A percentile compares a stretch with the other conserved stretches of the same genome.
These are phyloP conservation scores for Gossypium gossypioides DNA, from an alignment of 441 rosid genomes.

Conservation along the genomic window DNA sequence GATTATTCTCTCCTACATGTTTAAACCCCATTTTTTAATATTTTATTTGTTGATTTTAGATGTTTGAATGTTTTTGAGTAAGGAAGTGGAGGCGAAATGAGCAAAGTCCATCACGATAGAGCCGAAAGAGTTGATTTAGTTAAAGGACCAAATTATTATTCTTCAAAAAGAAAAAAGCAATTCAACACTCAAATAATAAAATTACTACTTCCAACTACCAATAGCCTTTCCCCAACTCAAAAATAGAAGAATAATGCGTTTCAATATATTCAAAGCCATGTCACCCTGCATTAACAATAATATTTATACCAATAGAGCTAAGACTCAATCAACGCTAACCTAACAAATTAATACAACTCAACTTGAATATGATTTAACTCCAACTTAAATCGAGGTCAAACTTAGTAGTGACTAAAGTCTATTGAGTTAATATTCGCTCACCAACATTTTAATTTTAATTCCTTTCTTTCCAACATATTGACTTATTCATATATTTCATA, in stretches of 20 bases:
- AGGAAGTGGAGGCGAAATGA: neutral
- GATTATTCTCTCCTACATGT: neutral
- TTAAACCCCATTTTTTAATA: too few species aligned
- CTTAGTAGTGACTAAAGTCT: neutral
- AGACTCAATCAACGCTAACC: too few species aligned
- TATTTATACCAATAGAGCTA: rapidly evolving
- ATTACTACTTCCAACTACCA: too few species aligned
- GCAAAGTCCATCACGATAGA: neutral
- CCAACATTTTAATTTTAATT: neutral
- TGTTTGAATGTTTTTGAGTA: neutral
- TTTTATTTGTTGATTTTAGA: neutral
- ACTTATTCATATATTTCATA: neutral
- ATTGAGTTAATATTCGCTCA: neutral
- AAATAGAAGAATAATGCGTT: rapidly evolving
- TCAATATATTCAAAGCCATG: rapidly evolving
- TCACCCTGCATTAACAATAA: too few species aligned
- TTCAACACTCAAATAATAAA: neutral
- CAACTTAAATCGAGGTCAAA: too few species aligned
- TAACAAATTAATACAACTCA: too few species aligned
- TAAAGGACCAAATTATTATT: neutral
- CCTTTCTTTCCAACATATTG: neutral
- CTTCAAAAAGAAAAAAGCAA: neutral
- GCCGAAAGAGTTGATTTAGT: neutral
- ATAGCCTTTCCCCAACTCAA: rapidly evolving
- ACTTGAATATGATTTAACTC: too few species aligned